A percentile compares a stretch with the other conserved stretches of the same genome.
phyloP scores from a whole-genome alignment of 257 asterid species.

The Solanum ossicruentum region DNA sequence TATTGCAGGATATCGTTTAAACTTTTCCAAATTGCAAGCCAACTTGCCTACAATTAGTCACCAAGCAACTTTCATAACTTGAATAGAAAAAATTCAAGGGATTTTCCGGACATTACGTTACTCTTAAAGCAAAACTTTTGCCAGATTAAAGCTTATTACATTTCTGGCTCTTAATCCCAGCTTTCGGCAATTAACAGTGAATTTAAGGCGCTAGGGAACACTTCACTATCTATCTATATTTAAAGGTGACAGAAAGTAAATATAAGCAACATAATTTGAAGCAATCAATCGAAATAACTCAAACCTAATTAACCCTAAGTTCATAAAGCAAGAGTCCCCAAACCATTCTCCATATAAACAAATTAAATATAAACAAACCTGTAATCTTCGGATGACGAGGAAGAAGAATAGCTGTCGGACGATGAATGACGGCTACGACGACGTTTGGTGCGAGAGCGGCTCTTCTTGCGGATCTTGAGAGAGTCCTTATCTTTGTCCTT shows the following conservation, averaged over 20 bases:
- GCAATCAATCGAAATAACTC: not conserved
- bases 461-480: conserved; percentile 52
- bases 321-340: not conserved
- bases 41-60: not conserved
- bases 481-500: conserved; percentile 27
- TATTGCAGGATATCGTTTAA: not conserved
- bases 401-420: conserved; percentile 39
- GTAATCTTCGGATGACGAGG: conserved; percentile 52
- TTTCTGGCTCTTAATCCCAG: not conserved
- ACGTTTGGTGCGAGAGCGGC: conserved; percentile 53
- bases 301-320: not conserved
- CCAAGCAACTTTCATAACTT: not conserved
- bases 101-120: not conserved
- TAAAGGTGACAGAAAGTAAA: not conserved
- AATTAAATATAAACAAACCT: conserved; percentile 23
- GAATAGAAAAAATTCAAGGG: not conserved
- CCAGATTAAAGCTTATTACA: not conserved
- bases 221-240: not conserved
- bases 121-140: not conserved
- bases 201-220: not conserved
- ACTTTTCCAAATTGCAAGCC: not conserved
- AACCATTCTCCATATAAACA: not conserved
- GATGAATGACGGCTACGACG: conserved; percentile 61
- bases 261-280: not conserved
- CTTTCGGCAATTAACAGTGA: not conserved